These are phyloP conservation scores for Chlorella sp. DNA, from an alignment of 139 green algal species.

Conservation along the genomic window DNA sequence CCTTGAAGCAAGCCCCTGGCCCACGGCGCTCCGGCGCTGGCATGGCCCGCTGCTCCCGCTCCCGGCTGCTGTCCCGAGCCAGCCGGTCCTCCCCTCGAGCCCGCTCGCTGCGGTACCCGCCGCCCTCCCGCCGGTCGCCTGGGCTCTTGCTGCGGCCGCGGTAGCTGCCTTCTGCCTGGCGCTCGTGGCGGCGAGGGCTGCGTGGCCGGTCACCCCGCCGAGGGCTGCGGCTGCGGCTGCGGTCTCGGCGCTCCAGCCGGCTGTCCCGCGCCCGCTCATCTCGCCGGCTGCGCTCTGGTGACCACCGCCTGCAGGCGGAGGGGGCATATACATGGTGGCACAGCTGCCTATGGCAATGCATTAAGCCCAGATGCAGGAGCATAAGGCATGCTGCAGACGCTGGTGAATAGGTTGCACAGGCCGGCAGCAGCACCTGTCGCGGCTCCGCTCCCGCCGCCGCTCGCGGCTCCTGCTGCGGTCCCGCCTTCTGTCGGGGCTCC, in stretches of 20 bases:
- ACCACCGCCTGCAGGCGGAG: too few relatives aligned
- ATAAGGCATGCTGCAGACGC: too few relatives aligned
- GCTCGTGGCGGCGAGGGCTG: neutral
- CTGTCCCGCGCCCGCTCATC: neutral
- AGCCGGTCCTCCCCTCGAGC: neutral
- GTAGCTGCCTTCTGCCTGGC: neutral
- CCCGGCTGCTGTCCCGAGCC: neutral
- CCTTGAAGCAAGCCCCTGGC: constrained; percentile 22
- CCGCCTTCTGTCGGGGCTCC: neutral
- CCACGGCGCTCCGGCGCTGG: neutral
- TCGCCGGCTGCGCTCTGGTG: neutral
- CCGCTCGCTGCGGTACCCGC: neutral
- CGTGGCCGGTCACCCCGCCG: neutral
- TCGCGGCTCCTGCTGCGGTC: constrained; percentile 6
- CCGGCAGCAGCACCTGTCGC: too few relatives aligned
- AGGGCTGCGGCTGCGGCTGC: neutral
- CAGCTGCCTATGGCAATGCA: too few relatives aligned
- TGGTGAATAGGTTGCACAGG: too few relatives aligned
- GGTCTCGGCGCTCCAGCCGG: neutral
- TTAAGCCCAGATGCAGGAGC: too few relatives aligned
- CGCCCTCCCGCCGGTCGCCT: neutral
- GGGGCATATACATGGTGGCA: too few relatives aligned
- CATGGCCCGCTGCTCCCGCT: constrained; percentile 10
- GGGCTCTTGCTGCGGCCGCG: neutral
- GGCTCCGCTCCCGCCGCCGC: constrained; percentile 1